Conservation (phyloP, 495 filamentous ascomycete species). For the Hypoxylon fuscum region DNA sequence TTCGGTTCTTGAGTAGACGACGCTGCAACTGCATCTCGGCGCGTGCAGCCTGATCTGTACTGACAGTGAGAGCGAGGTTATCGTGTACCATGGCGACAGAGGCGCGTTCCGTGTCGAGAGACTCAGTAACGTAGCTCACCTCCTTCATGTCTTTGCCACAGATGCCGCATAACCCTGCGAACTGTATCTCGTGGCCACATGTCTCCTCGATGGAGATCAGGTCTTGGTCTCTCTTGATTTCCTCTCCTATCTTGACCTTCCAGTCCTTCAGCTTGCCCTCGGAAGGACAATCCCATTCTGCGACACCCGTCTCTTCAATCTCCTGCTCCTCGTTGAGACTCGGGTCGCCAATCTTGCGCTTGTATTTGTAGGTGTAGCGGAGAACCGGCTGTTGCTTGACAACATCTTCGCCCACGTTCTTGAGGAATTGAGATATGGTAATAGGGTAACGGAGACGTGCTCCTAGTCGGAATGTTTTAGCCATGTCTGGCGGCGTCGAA, state of each 20-base stretch:
- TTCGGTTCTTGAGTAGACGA: slow-evolving; percentile 77
- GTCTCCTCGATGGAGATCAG: slow-evolving; percentile 87
- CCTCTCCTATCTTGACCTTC: slow-evolving; percentile 76
- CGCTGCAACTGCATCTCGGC: slow-evolving; percentile 87
- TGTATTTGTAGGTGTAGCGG: slow-evolving; percentile 82
- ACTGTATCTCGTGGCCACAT: slow-evolving; percentile 91
- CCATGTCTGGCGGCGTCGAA: slow-evolving; percentile 34
- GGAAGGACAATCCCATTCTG: slow-evolving; percentile 80
- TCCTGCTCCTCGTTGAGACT: slow-evolving; percentile 67
- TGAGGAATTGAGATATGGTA: slow-evolving; percentile 87
- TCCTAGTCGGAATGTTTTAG: slow-evolving; percentile 59
- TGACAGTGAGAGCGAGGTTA: slow-evolving; percentile 80
- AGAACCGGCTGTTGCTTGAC: slow-evolving; percentile 78
- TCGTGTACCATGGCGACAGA: slow-evolving; percentile 94
- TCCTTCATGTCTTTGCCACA: slow-evolving; percentile 98
- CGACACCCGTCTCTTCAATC: slow-evolving; percentile 68
- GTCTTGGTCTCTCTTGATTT: slow-evolving; percentile 66
- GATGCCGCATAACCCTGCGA: slow-evolving; percentile 83
- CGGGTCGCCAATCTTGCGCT: slow-evolving; percentile 76
- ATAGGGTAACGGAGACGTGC: slow-evolving; percentile 86
- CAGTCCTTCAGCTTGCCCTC: slow-evolving; percentile 81
- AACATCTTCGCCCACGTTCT: slow-evolving; percentile 76
- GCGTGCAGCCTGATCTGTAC: slow-evolving; percentile 74
- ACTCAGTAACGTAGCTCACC: slow-evolving; percentile 60
- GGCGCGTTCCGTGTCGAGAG: slow-evolving; percentile 75